A percentile compares a stretch with the other conserved stretches of the same genome.
These are phyloP conservation scores for Ampelocalamus luodianensis DNA, from an alignment of 176 grass and related monocot genomes.

Conservation along the genomic window DNA sequence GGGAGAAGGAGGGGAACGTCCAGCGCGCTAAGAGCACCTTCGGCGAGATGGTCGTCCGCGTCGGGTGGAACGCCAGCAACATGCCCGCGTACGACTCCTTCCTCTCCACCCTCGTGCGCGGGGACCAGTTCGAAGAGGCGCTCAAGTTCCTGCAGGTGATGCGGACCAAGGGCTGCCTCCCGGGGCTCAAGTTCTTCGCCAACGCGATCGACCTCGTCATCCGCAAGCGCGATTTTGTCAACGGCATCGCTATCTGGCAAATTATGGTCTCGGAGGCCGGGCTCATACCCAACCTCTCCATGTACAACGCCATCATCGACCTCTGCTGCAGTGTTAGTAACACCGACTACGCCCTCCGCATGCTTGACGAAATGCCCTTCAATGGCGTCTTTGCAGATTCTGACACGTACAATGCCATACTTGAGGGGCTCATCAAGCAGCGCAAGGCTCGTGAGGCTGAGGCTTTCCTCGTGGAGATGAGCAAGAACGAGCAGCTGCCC, in stretches of 20 bases:
- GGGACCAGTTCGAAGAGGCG: slow-evolving; percentile 52
- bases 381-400: slow-evolving; percentile 71
- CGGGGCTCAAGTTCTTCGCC: slow-evolving; percentile 69
- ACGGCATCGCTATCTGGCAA: slow-evolving; percentile 56
- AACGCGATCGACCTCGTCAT: slow-evolving; percentile 46
- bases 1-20: slow-evolving; percentile 72
- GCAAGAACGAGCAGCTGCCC: slow-evolving; percentile 83
- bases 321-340: slow-evolving; percentile 52
- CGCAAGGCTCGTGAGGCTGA: slow-evolving; percentile 63
- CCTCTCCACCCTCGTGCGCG: slow-evolving; percentile 63
- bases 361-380: slow-evolving; percentile 86
- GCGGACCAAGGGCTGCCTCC: slow-evolving; percentile 67
- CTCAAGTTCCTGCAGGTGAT: slow-evolving; percentile 70
- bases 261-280: slow-evolving; percentile 64
- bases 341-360: slow-evolving; percentile 46
- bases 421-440: slow-evolving; percentile 66
- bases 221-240: slow-evolving; percentile 42
- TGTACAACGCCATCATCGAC: slow-evolving; percentile 69
- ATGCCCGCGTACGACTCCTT: slow-evolving; percentile 66
- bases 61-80: slow-evolving; percentile 61
- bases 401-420: slow-evolving; percentile 69
- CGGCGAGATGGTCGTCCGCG: slow-evolving; percentile 66
- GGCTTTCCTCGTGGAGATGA: slow-evolving; percentile 74
- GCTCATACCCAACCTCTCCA: slow-evolving; percentile 57
- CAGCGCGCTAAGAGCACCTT: slow-evolving; percentile 60